A percentile compares a stretch with the other conserved stretches of the same genome.
Conservation (phyloP, 2,329 filamentous ascomycete genomes). For the Lachnellula subtilissima region DNA sequence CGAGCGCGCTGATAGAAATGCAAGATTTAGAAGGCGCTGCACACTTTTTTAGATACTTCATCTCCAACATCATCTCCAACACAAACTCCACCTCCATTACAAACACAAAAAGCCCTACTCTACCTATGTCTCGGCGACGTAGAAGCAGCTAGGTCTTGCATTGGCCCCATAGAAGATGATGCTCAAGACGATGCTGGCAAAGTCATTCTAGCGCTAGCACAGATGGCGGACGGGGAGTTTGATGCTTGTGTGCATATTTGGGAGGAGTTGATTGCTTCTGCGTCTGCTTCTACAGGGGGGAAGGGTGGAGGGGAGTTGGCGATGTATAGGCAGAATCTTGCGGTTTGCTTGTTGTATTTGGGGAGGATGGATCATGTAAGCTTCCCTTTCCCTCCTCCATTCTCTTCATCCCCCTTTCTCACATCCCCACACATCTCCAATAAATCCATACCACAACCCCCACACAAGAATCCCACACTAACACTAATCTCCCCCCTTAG, state of each 20-base stretch:
- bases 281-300: background rate
- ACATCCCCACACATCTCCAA: background rate
- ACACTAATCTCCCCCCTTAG: slow-evolving; percentile 33
- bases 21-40: slow-evolving; percentile 78
- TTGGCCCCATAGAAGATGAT: slow-evolving; percentile 31
- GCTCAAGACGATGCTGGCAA: slow-evolving; percentile 35
- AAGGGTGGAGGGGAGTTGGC: slow-evolving; percentile 46
- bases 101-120: slow-evolving; percentile 57
- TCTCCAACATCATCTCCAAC: too few species aligned
- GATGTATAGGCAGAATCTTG: slow-evolving; percentile 75
- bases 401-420: background rate
- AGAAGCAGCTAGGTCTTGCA: slow-evolving; percentile 55
- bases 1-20: slow-evolving; percentile 73
- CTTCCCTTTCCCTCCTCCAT: background rate
- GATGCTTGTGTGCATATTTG: slow-evolving; percentile 58
- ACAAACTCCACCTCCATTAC: slow-evolving; percentile 41
- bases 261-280: slow-evolving; percentile 40
- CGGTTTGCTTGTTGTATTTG: slow-evolving; percentile 78
- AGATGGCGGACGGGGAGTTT: slow-evolving; percentile 75
- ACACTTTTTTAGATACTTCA: slow-evolving; percentile 53
- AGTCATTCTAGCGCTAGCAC: slow-evolving; percentile 62
- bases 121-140: slow-evolving; percentile 77
- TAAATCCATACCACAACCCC: background rate
- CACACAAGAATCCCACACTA: background rate
- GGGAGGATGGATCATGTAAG: slow-evolving; percentile 68